Evolutionary conservation across 805 yeast genomes (phyloP).

Genomic region (Hanseniaspora pseudoguilliermondii): DNA sequence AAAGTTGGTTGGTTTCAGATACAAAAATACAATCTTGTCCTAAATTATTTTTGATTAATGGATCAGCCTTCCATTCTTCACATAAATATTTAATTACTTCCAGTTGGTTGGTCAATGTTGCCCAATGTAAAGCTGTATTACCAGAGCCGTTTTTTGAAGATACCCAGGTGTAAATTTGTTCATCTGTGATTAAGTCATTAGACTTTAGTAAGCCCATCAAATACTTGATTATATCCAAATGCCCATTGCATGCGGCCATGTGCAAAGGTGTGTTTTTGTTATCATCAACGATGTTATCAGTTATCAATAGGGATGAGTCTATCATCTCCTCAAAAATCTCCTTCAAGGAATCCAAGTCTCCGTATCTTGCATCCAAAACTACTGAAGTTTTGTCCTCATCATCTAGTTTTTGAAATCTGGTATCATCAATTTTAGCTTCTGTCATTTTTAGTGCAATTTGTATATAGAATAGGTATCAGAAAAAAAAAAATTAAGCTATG

Average conservation of each 20-base stretch:
- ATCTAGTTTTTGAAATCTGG: constrained; percentile 24
- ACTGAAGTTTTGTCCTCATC: constrained; percentile 78
- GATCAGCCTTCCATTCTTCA: constrained; percentile 67
- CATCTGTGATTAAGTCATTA: constrained; percentile 17
- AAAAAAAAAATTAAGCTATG: no score
- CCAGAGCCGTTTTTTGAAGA: constrained; percentile 62
- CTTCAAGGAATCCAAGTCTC: constrained; percentile 65
- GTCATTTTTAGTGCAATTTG: not conserved
- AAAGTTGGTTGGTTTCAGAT: constrained; percentile 69
- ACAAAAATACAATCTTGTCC: constrained; percentile 80
- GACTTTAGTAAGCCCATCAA: constrained; percentile 37
- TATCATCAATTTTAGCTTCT: constrained; percentile 12
- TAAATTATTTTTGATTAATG: constrained; percentile 58
- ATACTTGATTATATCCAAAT: constrained; percentile 50
- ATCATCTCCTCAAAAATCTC: constrained; percentile 50
- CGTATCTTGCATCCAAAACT: constrained; percentile 72
- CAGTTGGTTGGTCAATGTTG: constrained; percentile 74
- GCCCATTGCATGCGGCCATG: constrained; percentile 95
- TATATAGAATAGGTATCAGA: no score
- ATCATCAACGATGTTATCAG: constrained; percentile 13
- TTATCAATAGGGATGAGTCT: constrained; percentile 32
- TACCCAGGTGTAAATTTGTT: constrained; percentile 35
- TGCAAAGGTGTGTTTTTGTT: constrained; percentile 63
- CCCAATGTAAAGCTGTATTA: constrained; percentile 95
- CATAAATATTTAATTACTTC: constrained; percentile 56